These are phyloP conservation scores for Phytophthora megakarya DNA, from an alignment of 352 stramenopile species.

Conservation along the genomic window DNA sequence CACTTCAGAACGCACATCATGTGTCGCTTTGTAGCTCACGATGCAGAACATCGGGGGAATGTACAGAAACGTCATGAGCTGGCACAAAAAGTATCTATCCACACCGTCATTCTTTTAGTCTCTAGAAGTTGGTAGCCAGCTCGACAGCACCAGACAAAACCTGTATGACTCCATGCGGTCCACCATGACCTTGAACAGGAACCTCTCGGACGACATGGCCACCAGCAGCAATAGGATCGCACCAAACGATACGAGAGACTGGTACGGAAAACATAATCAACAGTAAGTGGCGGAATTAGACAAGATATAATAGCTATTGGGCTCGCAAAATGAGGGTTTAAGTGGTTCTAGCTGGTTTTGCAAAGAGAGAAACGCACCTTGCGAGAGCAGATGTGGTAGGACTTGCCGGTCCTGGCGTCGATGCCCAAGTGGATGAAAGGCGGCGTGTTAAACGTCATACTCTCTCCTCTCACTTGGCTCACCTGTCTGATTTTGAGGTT, in stretches of 20 bases:
- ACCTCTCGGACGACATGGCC: constrained; percentile 79
- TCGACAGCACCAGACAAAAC: too few species aligned
- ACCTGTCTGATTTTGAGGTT: neutral
- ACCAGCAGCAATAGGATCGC: constrained; percentile 78
- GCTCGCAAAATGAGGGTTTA: too few species aligned
- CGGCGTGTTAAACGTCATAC: constrained; percentile 71
- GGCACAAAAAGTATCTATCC: constrained; percentile 83
- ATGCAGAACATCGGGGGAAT: constrained; percentile 88
- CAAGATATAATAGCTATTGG: too few species aligned
- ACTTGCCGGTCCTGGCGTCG: constrained; percentile 84
- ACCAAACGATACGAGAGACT: constrained; percentile 81
- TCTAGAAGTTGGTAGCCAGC: too few species aligned
- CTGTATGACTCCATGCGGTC: constrained; percentile 91
- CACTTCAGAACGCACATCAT: constrained; percentile 51
- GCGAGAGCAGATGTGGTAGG: constrained; percentile 82
- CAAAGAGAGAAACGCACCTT: constrained; percentile 51
- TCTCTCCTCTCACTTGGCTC: neutral
- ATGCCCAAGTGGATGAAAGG: constrained; percentile 84
- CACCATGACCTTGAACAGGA: constrained; percentile 90
- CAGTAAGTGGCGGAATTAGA: too few species aligned
- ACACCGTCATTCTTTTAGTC: constrained; percentile 2
- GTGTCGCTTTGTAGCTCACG: constrained; percentile 83
- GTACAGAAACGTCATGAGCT: constrained; percentile 89
- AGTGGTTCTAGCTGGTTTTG: constrained; percentile 1
- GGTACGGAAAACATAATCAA: constrained; percentile 1